Base-by-base conservation (phyloP, 2,329 filamentous ascomycete genomes). In the Microcyclospora tardicrescens region DNA sequence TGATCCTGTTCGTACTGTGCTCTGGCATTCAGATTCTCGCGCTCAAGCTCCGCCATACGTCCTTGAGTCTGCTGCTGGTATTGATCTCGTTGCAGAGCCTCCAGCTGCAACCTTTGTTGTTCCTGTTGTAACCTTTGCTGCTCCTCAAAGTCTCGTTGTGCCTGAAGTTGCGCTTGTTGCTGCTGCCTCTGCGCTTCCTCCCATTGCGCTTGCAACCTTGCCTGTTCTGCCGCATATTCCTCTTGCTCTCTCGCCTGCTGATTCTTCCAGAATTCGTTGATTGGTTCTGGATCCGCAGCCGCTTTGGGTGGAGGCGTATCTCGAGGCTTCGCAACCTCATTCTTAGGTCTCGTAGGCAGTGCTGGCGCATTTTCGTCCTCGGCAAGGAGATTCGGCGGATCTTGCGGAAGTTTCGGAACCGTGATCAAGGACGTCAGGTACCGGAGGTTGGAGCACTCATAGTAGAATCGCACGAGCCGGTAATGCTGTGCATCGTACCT, bases 1-100 rank as follows among this genome's bases (percentile, higher is more conserved):
- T 96, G 91, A 58, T 98, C 87, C n/a, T 81, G 81, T 61, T 96
- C 87, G 57, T 95, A 96, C 61, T 96, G 91, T 8, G 87, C 84
- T 32, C 91, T 77, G 3, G 91, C 91, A 53, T 91, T 89, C 16
- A 98, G 67, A 51, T 98, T 96, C 63, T 96, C 89, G 41, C 81
- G 83, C 64, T 98, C 89, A 36, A 98, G 69, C 63, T 98, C 91
- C 1, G 89, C 91, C 53, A 98, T 71, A n/a, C 86, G 81, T 30
- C 91, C 91, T 58, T 96, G 87, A 0, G 89, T 96, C 57, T 96
- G 89, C 64, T 87, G 85, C 53, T 89, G 79, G 43, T 84, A 83
- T 56, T 98, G 91, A 48, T 96, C 85, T 16, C 80, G 75, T 56
- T 91, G 67, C 27, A 98, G 71, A 34, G 91, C 84, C 59, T 96